phyloP scores from a whole-genome alignment of 768 basidiomycete species.

The Clathrus columnatus region DNA sequence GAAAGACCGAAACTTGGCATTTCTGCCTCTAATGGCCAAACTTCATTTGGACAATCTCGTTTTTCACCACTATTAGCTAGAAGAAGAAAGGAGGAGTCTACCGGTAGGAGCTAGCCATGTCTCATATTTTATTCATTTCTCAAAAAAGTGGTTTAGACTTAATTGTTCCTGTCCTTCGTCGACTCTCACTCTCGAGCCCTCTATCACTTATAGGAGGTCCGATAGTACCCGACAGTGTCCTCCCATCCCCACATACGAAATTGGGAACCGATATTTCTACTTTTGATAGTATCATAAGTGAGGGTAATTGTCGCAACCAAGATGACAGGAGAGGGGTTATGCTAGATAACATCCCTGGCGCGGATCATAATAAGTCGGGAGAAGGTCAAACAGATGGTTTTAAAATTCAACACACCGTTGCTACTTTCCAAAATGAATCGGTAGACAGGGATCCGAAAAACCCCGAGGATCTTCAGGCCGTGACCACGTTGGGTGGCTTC shows the following conservation, averaged over 20 bases:
- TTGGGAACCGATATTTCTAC: constrained; percentile 42
- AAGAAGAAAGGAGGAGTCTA: constrained; percentile 49
- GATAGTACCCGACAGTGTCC: constrained; percentile 34
- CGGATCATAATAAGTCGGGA: background rate
- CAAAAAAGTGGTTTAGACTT: constrained; percentile 26
- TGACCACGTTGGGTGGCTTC: background rate
- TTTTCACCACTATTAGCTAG: constrained; percentile 50
- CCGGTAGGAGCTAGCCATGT: constrained; percentile 36
- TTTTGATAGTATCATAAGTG: constrained; percentile 71
- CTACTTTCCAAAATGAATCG: background rate
- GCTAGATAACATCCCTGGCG: background rate
- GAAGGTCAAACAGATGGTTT: background rate
- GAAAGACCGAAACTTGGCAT: constrained; percentile 56
- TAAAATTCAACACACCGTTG: background rate
- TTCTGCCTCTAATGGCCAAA: constrained; percentile 34
- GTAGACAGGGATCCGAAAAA: background rate
- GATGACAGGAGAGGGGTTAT: background rate
- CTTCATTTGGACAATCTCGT: constrained; percentile 54
- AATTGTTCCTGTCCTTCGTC: constrained; percentile 47
- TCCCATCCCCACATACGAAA: constrained; percentile 60
- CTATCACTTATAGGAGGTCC: constrained; percentile 13
- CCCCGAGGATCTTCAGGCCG: background rate
- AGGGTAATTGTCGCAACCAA: constrained; percentile 20
- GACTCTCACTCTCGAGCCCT: constrained; percentile 49
- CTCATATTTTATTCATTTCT: constrained; percentile 12